Evolutionary conservation across 2,329 filamentous ascomycete species (phyloP).

Genomic region (Fusarium algeriense): DNA sequence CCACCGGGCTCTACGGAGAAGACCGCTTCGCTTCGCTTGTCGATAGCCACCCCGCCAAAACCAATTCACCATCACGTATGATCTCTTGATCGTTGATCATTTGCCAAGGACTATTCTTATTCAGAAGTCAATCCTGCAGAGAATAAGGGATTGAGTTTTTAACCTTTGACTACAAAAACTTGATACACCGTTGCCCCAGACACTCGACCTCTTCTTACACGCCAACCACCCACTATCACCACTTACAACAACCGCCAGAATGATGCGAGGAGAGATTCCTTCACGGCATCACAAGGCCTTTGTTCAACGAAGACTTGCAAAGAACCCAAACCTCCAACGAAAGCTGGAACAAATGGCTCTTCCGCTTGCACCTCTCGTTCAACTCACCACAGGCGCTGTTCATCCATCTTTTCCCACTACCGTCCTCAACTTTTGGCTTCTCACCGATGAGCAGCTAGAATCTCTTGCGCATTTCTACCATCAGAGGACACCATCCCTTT

Average conservation of each 20-base stretch:
- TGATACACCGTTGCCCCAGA: neutral
- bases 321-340: conserved; percentile 65
- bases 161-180: conserved; percentile 4
- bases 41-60: conserved; percentile 31
- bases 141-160: conserved; percentile 8
- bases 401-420: conserved; percentile 75
- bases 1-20: conserved; percentile 25
- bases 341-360: conserved; percentile 77
- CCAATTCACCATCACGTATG: conserved; percentile 24
- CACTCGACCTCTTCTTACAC: neutral
- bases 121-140: conserved; percentile 9
- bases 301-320: conserved; percentile 52
- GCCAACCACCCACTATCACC: neutral
- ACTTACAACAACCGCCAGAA: conserved; percentile 39
- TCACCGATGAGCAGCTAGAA: conserved; percentile 79
- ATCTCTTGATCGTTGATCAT: conserved; percentile 18
- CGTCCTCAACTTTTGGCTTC: conserved; percentile 78
- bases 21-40: conserved; percentile 16
- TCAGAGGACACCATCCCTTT: conserved; percentile 70
- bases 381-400: conserved; percentile 70
- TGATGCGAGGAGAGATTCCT: conserved; percentile 52
- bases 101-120: conserved; percentile 7
- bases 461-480: conserved; percentile 79
- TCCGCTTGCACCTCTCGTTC: conserved; percentile 74
- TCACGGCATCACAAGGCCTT: conserved; percentile 50